phyloP scores from a whole-genome alignment of 306 rosid genomes.

The Rosa multiflora region DNA sequence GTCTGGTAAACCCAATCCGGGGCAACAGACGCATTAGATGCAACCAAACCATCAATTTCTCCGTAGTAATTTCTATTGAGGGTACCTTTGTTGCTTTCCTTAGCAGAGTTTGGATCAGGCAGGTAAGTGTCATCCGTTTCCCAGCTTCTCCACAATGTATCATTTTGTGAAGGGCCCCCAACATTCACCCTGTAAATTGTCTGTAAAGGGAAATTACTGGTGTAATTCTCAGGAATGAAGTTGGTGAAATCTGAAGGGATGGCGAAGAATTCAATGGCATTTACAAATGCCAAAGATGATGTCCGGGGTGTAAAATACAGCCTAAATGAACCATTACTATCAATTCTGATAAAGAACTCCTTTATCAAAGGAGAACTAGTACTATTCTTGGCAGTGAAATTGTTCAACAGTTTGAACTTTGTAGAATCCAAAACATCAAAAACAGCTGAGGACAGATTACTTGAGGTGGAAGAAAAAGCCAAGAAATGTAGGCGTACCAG shows the following conservation, averaged over 20 bases:
- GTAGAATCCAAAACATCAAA: conserved; percentile 41
- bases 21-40: background rate
- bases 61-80: background rate
- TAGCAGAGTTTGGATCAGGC: background rate
- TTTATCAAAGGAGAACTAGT: conserved; percentile 18
- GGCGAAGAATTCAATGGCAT: conserved; percentile 53
- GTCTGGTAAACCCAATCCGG: conserved; percentile 28
- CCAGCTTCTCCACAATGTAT: conserved; percentile 31
- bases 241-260: conserved; percentile 21
- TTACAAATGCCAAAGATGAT: conserved; percentile 47
- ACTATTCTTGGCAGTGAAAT: conserved; percentile 24
- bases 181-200: conserved; percentile 41
- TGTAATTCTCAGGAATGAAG: background rate
- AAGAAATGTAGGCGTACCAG: conserved; percentile 56
- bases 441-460: conserved; percentile 28
- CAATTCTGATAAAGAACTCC: conserved; percentile 36
- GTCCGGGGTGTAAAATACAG: conserved; percentile 29
- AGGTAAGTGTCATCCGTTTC: conserved; percentile 10
- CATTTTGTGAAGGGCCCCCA: conserved; percentile 17
- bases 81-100: background rate
- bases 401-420: conserved; percentile 27
- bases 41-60: background rate
- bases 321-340: background rate
- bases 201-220: background rate
- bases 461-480: conserved; percentile 24